These are phyloP conservation scores for Yamadazyma kanchanaburiensis DNA, from an alignment of 1,139 yeast species.

Conservation along the genomic window DNA sequence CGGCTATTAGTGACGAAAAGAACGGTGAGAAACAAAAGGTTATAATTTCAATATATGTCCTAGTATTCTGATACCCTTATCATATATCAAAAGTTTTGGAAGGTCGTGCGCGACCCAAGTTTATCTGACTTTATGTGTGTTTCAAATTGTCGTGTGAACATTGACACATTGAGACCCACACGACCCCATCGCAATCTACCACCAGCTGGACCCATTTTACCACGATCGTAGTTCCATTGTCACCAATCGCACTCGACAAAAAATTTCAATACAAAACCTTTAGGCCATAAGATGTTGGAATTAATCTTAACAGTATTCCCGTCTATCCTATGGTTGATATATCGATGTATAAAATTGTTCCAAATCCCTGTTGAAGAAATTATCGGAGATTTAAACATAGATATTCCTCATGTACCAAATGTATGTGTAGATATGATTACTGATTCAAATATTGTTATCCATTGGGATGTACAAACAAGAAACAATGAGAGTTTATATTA, in stretches of 20 bases:
- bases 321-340: conserved; percentile 40
- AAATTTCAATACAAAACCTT: no score
- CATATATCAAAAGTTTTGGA: no score
- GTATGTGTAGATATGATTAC: conserved; percentile 39
- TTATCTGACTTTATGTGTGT: no score
- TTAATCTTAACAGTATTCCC: conserved; percentile 41
- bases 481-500: conserved; percentile 35
- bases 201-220: neutral
- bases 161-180: no score
- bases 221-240: no score
- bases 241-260: no score
- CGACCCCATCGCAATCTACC: neutral
- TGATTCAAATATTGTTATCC: conserved; percentile 29
- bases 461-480: conserved; percentile 39
- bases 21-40: no score
- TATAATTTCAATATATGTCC: no score
- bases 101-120: no score
- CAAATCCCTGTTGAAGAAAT: conserved; percentile 35
- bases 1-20: no score
- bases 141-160: no score
- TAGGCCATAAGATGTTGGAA: conserved; percentile 36
- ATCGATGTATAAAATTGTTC: conserved; percentile 35
- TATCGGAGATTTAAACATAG: conserved; percentile 34
- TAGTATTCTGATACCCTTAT: no score
- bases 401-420: conserved; percentile 40